Evolutionary conservation across 768 basidiomycete genomes (phyloP).

Genomic region (Chalciporus sphaerocephalus): DNA sequence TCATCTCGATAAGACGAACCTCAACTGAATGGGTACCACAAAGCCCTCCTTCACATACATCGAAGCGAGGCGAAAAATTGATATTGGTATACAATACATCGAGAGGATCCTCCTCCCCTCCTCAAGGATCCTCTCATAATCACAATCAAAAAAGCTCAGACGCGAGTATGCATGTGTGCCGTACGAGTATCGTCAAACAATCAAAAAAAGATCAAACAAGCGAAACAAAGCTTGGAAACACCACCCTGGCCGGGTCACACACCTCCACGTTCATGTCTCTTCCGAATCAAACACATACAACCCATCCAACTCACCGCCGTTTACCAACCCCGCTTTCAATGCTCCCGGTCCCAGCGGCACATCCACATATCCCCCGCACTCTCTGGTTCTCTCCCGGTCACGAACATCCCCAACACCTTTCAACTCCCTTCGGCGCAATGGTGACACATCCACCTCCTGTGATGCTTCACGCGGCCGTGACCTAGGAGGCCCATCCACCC

Average conservation of each 20-base stretch:
- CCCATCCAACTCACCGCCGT: constrained; percentile 30
- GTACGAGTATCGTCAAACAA: too few species aligned
- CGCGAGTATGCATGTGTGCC: too few species aligned
- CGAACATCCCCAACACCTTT: neutral
- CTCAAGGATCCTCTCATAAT: too few species aligned
- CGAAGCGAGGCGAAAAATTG: too few species aligned
- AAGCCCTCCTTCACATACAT: too few species aligned
- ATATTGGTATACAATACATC: constrained; percentile 26
- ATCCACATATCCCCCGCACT: constrained; percentile 13
- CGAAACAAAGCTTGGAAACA: too few species aligned
- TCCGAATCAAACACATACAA: constrained; percentile 28
- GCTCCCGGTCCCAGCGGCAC: constrained; percentile 16
- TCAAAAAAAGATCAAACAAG: constrained; percentile 7
- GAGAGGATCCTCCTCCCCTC: too few species aligned
- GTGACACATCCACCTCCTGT: neutral
- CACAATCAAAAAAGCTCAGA: too few species aligned
- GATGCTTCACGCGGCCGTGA: neutral
- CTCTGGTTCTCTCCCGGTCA: neutral
- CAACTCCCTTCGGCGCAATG: neutral
- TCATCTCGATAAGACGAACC: too few species aligned
- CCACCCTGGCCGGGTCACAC: too few species aligned
- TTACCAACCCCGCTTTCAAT: constrained; percentile 27
- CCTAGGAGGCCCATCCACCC: constrained; percentile 18
- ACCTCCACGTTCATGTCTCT: neutral
- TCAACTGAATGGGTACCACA: too few species aligned